A percentile compares a stretch with the other conserved stretches of the same genome.
Evolutionary conservation across 2,329 filamentous ascomycete genomes (phyloP).

Genomic region (Colletotrichum lindemuthianum): DNA sequence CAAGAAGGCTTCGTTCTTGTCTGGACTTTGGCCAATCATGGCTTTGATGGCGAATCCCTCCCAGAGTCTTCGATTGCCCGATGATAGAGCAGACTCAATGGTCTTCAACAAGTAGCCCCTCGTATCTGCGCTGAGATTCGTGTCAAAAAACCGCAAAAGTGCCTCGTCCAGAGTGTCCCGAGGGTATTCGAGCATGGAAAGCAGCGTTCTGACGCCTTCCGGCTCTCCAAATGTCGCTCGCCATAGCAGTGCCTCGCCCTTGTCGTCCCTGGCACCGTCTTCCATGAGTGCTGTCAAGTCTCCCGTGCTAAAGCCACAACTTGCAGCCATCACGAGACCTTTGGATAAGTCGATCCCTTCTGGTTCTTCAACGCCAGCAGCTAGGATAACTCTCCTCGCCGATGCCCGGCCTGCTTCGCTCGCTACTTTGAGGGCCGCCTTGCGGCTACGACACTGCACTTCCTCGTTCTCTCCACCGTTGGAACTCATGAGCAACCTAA

Average conservation of each 20-base stretch:
- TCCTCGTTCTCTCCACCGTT: not conserved
- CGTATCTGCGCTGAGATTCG: not conserved
- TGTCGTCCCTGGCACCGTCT: not conserved
- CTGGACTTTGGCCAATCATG: not conserved
- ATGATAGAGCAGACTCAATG: not conserved
- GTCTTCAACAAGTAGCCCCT: not conserved
- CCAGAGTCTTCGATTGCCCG: not conserved
- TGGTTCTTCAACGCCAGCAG: not conserved
- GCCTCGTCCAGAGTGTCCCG: not conserved
- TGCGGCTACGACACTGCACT: not conserved
- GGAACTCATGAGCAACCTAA: not conserved
- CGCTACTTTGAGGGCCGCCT: not conserved
- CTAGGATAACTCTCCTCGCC: not conserved
- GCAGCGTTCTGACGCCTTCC: not conserved
- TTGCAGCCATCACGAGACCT: not conserved
- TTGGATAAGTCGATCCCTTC: not conserved
- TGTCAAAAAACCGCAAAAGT: not conserved
- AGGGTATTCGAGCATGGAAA: not conserved
- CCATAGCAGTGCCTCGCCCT: not conserved
- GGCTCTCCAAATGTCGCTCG: not conserved
- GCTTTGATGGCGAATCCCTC: not conserved
- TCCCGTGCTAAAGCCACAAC: not conserved
- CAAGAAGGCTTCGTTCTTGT: not conserved
- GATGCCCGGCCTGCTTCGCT: not conserved
- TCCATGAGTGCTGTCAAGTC: conserved; percentile 1